A percentile compares a stretch with the other conserved stretches of the same genome.
Conservation (phyloP, 208 protist genomes). For the Trypanosoma lewisi region DNA sequence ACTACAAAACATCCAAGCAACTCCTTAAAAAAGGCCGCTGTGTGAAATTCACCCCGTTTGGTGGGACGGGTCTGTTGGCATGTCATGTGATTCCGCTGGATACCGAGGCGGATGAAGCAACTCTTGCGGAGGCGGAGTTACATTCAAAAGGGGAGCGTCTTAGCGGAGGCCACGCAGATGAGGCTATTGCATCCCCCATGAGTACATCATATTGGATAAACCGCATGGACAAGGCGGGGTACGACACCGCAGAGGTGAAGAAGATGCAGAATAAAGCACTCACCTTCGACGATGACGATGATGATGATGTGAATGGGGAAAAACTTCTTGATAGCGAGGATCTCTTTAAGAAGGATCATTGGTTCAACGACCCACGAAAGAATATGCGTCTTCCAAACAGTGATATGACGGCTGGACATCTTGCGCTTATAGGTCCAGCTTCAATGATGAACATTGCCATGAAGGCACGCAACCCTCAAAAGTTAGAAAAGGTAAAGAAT, state of each 20-base stretch:
- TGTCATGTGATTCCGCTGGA: constrained; percentile 66
- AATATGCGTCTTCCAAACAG: constrained; percentile 79
- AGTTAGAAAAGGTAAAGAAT: constrained; percentile 81
- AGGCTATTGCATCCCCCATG: constrained; percentile 84
- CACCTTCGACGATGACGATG: constrained; percentile 64
- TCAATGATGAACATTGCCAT: constrained; percentile 90
- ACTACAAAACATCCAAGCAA: constrained; percentile 40
- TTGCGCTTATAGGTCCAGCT: constrained; percentile 78
- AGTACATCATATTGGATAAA: constrained; percentile 87
- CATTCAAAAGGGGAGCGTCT: constrained; percentile 36
- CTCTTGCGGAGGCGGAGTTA: constrained; percentile 51
- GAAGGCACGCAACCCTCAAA: constrained; percentile 80
- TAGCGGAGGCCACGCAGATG: constrained; percentile 69
- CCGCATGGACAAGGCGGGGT: constrained; percentile 81
- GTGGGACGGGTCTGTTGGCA: constrained; percentile 57
- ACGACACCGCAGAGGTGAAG: constrained; percentile 79
- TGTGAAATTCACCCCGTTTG: constrained; percentile 75
- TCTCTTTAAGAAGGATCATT: constrained; percentile 86
- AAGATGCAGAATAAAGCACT: constrained; percentile 68
- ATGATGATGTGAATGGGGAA: constrained; percentile 39
- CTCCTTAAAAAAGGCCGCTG: constrained; percentile 61
- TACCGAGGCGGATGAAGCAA: constrained; percentile 55
- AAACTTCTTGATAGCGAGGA: constrained; percentile 83
- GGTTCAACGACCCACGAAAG: constrained; percentile 85
- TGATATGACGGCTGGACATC: constrained; percentile 77